These are phyloP conservation scores for Cladosporium sp. DNA, from an alignment of 2,329 filamentous ascomycete species.

Conservation along the genomic window DNA sequence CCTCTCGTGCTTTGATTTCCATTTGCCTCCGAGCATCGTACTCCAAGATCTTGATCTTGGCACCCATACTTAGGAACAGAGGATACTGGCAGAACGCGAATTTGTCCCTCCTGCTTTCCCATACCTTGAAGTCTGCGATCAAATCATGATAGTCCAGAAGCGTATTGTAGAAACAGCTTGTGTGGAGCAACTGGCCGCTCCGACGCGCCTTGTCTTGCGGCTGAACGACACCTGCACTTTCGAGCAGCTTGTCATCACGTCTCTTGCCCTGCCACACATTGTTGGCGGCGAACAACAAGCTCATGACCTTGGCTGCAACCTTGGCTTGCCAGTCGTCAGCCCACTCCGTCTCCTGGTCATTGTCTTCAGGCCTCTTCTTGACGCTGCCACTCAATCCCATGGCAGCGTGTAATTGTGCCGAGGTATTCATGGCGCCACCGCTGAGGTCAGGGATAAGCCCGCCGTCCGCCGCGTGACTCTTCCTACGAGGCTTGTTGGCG, in stretches of 20 bases:
- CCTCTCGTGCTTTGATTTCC: constrained; percentile 79
- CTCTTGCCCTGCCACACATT: constrained; percentile 42
- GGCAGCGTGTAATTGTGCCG: constrained; percentile 71
- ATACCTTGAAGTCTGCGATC: constrained; percentile 77
- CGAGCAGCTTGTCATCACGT: constrained; percentile 15
- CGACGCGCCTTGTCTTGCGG: constrained; percentile 19
- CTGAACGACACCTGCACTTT: constrained; percentile 43
- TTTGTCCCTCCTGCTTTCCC: constrained; percentile 67
- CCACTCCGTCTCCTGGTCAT: constrained; percentile 54
- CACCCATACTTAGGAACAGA: constrained; percentile 84
- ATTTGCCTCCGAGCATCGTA: constrained; percentile 84
- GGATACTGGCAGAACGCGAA: constrained; percentile 92
- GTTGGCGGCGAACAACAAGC: constrained; percentile 76
- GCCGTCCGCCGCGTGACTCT: constrained; percentile 54
- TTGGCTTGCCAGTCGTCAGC: constrained; percentile 85
- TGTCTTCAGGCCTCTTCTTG: constrained; percentile 46
- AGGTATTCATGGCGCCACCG: constrained; percentile 53
- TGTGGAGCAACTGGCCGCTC: constrained; percentile 63
- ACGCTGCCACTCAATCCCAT: constrained; percentile 50
- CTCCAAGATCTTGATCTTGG: constrained; percentile 85
- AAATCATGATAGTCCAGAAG: constrained; percentile 82
- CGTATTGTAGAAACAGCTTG: constrained; percentile 81
- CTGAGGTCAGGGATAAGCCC: constrained; percentile 69
- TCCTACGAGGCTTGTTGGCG: constrained; percentile 58
- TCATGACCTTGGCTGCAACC: constrained; percentile 72